Percentiles rank a stretch among this genome's conserved stretches.
Evolutionary conservation across 495 filamentous ascomycete species (phyloP).

Genomic region (Glutinoglossum americanum): DNA sequence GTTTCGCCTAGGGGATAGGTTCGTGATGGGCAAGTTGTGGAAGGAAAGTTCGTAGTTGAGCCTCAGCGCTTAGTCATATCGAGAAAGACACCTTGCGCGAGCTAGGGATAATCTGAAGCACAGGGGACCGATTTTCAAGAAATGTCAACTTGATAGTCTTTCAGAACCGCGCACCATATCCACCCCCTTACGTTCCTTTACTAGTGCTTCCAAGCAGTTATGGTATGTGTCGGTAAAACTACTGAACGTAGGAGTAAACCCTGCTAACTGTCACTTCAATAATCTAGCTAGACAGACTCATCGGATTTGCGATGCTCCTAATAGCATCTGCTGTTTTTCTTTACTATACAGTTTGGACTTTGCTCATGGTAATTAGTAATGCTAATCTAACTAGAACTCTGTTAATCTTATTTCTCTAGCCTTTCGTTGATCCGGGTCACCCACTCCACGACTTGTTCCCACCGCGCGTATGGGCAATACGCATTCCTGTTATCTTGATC

Average conservation of each 20-base stretch:
- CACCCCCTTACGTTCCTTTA: not conserved
- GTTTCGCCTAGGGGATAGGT: not conserved
- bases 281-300: slow-evolving; percentile 72
- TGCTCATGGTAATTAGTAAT: slow-evolving; percentile 57
- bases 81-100: not conserved
- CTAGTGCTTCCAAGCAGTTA: not conserved
- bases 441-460: slow-evolving; percentile 90
- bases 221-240: not conserved
- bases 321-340: slow-evolving; percentile 87
- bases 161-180: not conserved
- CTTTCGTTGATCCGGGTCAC: slow-evolving; percentile 89
- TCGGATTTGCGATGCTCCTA: slow-evolving; percentile 94
- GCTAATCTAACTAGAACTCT: not conserved
- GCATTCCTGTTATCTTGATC: slow-evolving; percentile 89
- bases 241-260: not conserved
- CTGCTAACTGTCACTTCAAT: not conserved
- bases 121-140: not conserved
- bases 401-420: slow-evolving; percentile 28
- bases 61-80: not conserved
- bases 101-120: too few species aligned
- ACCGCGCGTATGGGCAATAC: slow-evolving; percentile 94
- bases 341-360: slow-evolving; percentile 96
- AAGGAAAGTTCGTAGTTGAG: slow-evolving; percentile 8
- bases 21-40: slow-evolving; percentile 4
- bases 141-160: not conserved